phyloP scores from a whole-genome alignment of 345 rosid genomes.

The Anacardium occidentale region DNA sequence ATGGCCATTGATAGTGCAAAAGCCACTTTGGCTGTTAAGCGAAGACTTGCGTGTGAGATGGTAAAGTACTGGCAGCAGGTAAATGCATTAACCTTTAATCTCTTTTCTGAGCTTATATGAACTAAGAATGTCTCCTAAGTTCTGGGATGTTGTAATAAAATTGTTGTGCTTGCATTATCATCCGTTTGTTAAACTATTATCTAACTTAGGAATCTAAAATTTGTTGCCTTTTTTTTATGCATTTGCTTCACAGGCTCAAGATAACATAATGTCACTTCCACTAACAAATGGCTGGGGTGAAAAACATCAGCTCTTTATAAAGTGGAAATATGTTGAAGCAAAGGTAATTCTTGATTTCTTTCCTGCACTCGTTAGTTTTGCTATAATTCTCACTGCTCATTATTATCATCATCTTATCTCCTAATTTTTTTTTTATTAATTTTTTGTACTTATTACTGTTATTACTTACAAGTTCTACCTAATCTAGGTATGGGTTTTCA shows the following conservation, averaged over 20 bases:
- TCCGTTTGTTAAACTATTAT: conserved; percentile 1
- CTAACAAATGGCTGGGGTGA: conserved; percentile 96
- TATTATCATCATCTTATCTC: background rate
- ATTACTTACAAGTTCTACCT: background rate
- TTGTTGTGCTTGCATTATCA: background rate
- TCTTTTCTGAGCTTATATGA: conserved; percentile 3
- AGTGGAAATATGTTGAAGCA: conserved; percentile 92
- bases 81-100: conserved; percentile 9
- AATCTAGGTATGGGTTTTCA: background rate
- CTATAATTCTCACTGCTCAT: background rate
- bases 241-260: conserved; percentile 79
- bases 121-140: conserved; percentile 1
- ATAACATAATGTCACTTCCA: conserved; percentile 83
- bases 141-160: conserved; percentile 3
- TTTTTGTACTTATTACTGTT: background rate
- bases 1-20: conserved; percentile 97
- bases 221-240: conserved; percentile 6
- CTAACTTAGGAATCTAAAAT: conserved; percentile 19
- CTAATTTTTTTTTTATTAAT: background rate
- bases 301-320: conserved; percentile 80
- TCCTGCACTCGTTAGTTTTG: background rate
- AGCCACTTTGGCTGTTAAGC: conserved; percentile 98
- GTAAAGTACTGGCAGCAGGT: conserved; percentile 99
- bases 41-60: conserved; percentile 99
- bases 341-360: conserved; percentile 47